phyloP scores from a whole-genome alignment of 306 rosid species.

The Sicyos baderoa region DNA sequence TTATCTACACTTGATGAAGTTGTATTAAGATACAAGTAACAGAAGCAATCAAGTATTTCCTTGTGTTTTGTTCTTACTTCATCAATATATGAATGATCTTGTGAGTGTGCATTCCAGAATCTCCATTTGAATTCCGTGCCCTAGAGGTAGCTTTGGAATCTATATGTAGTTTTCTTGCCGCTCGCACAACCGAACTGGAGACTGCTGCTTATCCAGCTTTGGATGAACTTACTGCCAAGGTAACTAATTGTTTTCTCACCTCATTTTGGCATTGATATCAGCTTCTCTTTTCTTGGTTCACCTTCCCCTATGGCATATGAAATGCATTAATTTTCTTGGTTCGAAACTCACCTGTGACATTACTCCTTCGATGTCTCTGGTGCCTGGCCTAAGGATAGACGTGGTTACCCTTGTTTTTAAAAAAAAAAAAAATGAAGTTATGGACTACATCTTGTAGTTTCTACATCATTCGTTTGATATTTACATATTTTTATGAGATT shows the following conservation, averaged over 20 bases:
- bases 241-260: conserved; percentile 23
- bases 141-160: conserved; percentile 94
- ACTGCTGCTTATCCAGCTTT: conserved; percentile 91
- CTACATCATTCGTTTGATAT: not conserved
- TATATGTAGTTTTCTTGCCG: conserved; percentile 91
- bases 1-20: not conserved
- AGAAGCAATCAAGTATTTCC: not conserved
- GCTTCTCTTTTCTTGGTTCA: not conserved
- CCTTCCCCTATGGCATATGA: not conserved
- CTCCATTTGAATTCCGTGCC: conserved; percentile 91
- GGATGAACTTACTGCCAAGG: conserved; percentile 92
- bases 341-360: too few relatives aligned
- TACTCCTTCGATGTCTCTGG: too few relatives aligned
- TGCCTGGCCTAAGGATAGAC: too few relatives aligned
- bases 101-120: conserved; percentile 49
- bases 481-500: not conserved
- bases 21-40: not conserved
- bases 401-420: too few relatives aligned
- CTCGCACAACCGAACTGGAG: conserved; percentile 85
- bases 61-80: conserved; percentile 18
- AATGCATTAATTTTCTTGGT: not conserved
- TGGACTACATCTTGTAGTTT: not conserved
- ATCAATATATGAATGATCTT: conserved; percentile 27
- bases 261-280: conserved; percentile 14
- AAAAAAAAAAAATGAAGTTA: too few relatives aligned